These are phyloP conservation scores for Entomortierella parvispora DNA, from an alignment of 192 early-diverging fungal genomes.

Conservation along the genomic window DNA sequence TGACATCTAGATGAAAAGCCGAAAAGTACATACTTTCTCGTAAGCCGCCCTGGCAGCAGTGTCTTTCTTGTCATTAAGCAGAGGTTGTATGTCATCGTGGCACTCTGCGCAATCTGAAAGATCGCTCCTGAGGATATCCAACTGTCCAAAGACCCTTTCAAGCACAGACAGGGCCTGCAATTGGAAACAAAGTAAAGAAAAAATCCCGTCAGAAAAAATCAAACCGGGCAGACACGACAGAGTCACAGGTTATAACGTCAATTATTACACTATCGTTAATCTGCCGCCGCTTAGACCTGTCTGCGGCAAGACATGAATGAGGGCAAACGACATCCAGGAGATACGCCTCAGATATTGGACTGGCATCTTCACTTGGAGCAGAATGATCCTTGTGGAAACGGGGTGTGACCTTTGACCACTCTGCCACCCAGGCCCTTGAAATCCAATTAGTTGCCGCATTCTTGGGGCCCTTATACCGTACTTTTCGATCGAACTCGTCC, in stretches of 20 bases:
- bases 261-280: conserved; percentile 25
- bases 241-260: too few relatives aligned
- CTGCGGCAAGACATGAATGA: conserved; percentile 12
- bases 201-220: background rate
- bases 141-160: conserved; percentile 9
- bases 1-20: too few relatives aligned
- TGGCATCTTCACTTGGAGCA: conserved; percentile 15
- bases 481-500: conserved; percentile 19
- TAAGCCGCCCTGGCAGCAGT: conserved; percentile 8
- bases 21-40: conserved; percentile 27
- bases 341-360: conserved; percentile 16
- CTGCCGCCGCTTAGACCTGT: conserved; percentile 14
- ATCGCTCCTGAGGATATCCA: conserved; percentile 8
- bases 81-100: background rate
- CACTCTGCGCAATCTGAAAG: conserved; percentile 18
- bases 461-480: background rate
- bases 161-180: conserved; percentile 7
- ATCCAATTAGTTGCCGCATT: conserved; percentile 20
- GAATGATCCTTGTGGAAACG: conserved; percentile 5
- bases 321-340: conserved; percentile 20
- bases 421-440: conserved; percentile 32
- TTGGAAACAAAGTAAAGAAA: background rate
- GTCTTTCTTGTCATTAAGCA: conserved; percentile 1
- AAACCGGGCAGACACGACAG: background rate
- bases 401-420: conserved; percentile 28